Base-by-base conservation (phyloP, 495 filamentous ascomycete species). In the Copromyces sp. region DNA sequence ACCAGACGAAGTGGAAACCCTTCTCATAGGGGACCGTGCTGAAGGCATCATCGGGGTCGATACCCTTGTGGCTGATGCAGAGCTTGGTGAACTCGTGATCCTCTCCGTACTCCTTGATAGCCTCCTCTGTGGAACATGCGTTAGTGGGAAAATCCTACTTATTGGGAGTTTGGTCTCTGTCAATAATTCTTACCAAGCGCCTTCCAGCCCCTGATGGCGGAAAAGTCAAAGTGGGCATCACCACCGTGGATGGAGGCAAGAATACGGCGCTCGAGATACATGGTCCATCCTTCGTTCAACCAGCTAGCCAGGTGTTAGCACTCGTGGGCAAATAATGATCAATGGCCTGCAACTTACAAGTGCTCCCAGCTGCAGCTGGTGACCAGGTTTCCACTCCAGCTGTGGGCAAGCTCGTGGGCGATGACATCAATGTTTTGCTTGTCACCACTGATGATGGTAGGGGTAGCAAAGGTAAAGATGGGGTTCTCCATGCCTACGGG, bases 201-300 rank as follows among this genome's bases (percentile, higher is more conserved):
- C 72, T 87, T 90, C 89, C 89, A 93, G 29, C 91, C 92, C 74
- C 97, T 95, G 72, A 99, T 95, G 72, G 95, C 90, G 6, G 92
- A 95, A 80, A 99, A 98, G 81, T 97, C 91, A 73, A 95, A 91
- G 75, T 96, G 89, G 3, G 92, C 80, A 73, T 95, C 91, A 39
- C 73, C 75, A 11, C 93, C 93, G 70, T 97, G 94, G 41, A 92
- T 78, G 16, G 82, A 82, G 3, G 88, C 88, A 70, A 86, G 81
- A 72, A 93, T 90, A 59, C 95, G 87, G 68, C 95, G 88, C 81
- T 99, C 95, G 9, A 98, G 88, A 78, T 98, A 97, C 9, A 90
- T 92, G 3, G 94, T 97, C 95, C 95, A 98, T 40, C 94, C 94
- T 80, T 97, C 94, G 75, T 98, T 98, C 71, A 98, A 81, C 94